Evolutionary conservation across 148 eudicot species (phyloP), one percentile per base, ranked within the genome.

Genomic region (Spergularia marina): DNA sequence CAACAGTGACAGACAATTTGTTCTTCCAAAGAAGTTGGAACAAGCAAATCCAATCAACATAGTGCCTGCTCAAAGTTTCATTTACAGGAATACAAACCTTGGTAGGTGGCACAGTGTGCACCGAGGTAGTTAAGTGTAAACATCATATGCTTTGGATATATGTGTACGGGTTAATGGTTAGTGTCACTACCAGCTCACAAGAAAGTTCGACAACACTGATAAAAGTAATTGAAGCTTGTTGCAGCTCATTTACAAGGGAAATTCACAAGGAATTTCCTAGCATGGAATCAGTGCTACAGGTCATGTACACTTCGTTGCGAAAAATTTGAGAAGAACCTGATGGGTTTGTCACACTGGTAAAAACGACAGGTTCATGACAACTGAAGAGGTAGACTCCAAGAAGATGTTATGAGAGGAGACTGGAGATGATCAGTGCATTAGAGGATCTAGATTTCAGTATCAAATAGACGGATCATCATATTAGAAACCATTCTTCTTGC

Each of bases 401-500:
- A 65, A 6, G 51, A 12, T 65, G 52, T 65, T 58, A 8, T 57
- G 61, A 57, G 49, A 36, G 75, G 12, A 23, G 25, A 23, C 25
- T 3, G 36, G 36, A 30, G 55, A 18, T 6, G 69, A 53, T 23
- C 12, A 7, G 23, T 70, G 5, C n/a, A 72, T 20, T 23, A 21
- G 17, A 25, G 51, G 44, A 23, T 74, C 82, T 87, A 91, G 14
- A 91, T 78, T 74, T 93, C 96, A 40, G 98, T 93, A 84, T 91
- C 96, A 55, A 89, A 93, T 40, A 93, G 82, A 73, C 95, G 95
- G 60, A 92, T 72, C 74, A 82, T 89, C 77, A 91, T 7, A 73
- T 89, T 73, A 34, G 98, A 90, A 76, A 91, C 91, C 68, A 85
- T 49, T 61, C 92, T 79, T 65, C 91, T 87, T 71, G 97, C 95